Conservation (phyloP, 2,329 filamentous ascomycete species). For the Paracoccidioides brasiliensis region DNA sequence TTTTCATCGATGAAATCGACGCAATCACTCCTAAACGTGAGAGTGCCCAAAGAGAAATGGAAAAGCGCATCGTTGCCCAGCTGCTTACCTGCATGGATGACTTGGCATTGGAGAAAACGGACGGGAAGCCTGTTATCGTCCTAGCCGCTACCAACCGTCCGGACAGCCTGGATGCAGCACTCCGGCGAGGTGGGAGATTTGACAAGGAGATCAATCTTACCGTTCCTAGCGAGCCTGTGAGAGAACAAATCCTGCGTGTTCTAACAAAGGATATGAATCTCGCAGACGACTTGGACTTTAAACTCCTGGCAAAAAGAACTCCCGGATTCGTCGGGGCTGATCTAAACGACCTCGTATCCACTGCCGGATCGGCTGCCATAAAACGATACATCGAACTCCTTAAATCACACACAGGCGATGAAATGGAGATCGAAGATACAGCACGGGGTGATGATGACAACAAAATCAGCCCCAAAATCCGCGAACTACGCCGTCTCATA, state of each 20-base stretch:
- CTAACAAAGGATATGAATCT: conserved; percentile 55
- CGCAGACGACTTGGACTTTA: conserved; percentile 58
- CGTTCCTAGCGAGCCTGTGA: conserved; percentile 65
- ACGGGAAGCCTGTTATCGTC: conserved; percentile 69
- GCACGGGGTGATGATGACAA: not conserved
- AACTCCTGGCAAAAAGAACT: conserved; percentile 63
- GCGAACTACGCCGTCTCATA: conserved; percentile 40
- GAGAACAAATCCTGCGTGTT: conserved; percentile 64
- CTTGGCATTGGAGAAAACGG: conserved; percentile 56
- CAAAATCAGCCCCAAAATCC: conserved; percentile 27
- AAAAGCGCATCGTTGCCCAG: conserved; percentile 72
- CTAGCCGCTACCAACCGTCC: conserved; percentile 83
- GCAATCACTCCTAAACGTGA: conserved; percentile 79
- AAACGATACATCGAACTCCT: conserved; percentile 45
- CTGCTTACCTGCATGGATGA: conserved; percentile 79
- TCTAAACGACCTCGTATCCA: conserved; percentile 57
- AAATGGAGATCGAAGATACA: conserved; percentile 42
- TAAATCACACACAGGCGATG: conserved; percentile 30
- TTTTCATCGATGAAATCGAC: conserved; percentile 90
- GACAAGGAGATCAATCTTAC: conserved; percentile 76
- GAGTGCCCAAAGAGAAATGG: conserved; percentile 73
- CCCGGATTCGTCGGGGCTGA: conserved; percentile 91
- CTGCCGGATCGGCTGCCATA: conserved; percentile 52
- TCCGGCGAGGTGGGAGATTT: conserved; percentile 63
- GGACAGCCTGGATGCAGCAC: conserved; percentile 68